These are phyloP conservation scores for Hypericum androsaemum DNA, from an alignment of 345 rosid species.

Conservation along the genomic window DNA sequence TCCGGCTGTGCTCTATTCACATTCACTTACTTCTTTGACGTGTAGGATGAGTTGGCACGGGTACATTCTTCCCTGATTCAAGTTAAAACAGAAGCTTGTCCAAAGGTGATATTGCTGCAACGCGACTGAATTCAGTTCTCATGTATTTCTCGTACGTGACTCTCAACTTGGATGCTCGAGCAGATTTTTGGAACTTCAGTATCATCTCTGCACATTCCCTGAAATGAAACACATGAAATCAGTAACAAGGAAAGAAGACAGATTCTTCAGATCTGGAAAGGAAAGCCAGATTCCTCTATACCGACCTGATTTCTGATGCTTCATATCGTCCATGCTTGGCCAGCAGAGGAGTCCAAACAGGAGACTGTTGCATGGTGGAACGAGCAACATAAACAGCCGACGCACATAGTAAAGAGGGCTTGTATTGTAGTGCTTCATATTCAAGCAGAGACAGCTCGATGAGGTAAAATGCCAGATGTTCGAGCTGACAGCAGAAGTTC, in stretches of 20 bases:
- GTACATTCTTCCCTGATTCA: neutral
- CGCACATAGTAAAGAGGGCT: constrained; percentile 81
- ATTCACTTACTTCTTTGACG: neutral
- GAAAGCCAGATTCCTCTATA: neutral
- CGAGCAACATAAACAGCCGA: constrained; percentile 78
- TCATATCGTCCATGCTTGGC: constrained; percentile 49
- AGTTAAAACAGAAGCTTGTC: constrained; percentile 30
- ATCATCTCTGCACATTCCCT: constrained; percentile 87
- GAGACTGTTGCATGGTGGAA: constrained; percentile 51
- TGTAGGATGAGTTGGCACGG: neutral
- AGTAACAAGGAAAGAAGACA: neutral
- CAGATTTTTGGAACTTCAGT: constrained; percentile 58
- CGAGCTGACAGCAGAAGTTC: constrained; percentile 38
- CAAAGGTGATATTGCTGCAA: constrained; percentile 57
- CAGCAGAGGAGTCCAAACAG: constrained; percentile 72
- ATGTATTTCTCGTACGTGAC: constrained; percentile 73
- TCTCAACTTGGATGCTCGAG: constrained; percentile 41
- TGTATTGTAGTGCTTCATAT: constrained; percentile 66
- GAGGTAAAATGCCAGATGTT: constrained; percentile 78
- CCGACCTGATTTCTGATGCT: constrained; percentile 56
- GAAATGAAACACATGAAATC: constrained; percentile 12
- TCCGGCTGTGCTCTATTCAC: neutral
- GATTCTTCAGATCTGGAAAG: neutral
- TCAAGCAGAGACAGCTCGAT: constrained; percentile 75
- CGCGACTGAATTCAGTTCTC: constrained; percentile 34